A percentile compares a stretch with the other conserved stretches of the same genome.
Evolutionary conservation across 768 basidiomycete genomes (phyloP).

Genomic region (Cystobasidium ongulense): DNA sequence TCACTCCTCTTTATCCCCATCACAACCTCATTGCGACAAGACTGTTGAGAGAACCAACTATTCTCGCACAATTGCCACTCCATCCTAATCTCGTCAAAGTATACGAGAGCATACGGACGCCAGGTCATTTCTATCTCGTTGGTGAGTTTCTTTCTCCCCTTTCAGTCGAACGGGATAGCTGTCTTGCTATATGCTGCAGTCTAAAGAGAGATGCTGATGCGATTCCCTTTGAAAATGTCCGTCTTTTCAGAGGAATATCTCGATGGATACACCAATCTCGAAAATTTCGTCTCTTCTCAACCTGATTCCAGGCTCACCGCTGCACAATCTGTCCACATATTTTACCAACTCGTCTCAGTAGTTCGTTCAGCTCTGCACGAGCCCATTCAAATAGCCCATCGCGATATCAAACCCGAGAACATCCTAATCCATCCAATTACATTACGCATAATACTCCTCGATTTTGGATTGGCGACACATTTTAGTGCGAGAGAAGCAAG

Average conservation of each 20-base stretch:
- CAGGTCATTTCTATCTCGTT: conserved; percentile 49
- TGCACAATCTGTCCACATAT: conserved; percentile 40
- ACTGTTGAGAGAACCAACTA: conserved; percentile 47
- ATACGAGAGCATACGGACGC: conserved; percentile 47
- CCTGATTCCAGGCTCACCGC: conserved; percentile 26
- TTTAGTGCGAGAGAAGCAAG: conserved; percentile 46
- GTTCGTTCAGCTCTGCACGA: conserved; percentile 45
- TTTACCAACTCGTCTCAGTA: conserved; percentile 47
- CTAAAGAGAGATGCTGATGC: background rate
- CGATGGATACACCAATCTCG: conserved; percentile 44
- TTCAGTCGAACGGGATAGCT: too few species aligned
- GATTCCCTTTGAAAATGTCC: background rate
- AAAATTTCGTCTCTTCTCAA: conserved; percentile 42
- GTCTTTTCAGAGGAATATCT: conserved; percentile 38
- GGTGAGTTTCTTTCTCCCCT: too few species aligned
- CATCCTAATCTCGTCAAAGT: conserved; percentile 49
- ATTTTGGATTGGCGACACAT: conserved; percentile 49
- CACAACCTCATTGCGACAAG: conserved; percentile 49
- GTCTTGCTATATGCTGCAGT: too few species aligned
- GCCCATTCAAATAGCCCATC: conserved; percentile 39
- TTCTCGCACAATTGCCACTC: conserved; percentile 47
- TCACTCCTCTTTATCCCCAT: conserved; percentile 49
- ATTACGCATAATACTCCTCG: conserved; percentile 47
- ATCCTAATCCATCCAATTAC: conserved; percentile 42
- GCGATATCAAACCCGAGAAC: conserved; percentile 44